Evolutionary conservation across 2,329 filamentous ascomycete species (phyloP).

Genomic region (Sphaerulina vaccinii): DNA sequence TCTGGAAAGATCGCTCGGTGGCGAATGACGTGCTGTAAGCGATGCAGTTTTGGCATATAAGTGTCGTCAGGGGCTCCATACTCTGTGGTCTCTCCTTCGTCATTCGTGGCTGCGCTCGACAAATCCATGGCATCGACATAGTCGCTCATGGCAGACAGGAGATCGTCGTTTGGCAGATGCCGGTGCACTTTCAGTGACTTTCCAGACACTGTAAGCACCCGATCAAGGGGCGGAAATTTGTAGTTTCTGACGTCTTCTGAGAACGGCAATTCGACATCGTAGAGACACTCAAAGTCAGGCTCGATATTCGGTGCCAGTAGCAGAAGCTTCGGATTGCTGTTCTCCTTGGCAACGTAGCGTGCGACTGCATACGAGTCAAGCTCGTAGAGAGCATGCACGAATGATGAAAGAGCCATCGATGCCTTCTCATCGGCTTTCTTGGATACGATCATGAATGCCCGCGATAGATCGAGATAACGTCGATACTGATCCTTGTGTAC

Average conservation of each 20-base stretch:
- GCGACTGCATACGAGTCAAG: slow-evolving; percentile 83
- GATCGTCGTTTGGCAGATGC: slow-evolving; percentile 71
- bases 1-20: slow-evolving; percentile 75
- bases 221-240: slow-evolving; percentile 85
- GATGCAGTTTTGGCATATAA: slow-evolving; percentile 83
- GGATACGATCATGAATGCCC: slow-evolving; percentile 72
- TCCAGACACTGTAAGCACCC: slow-evolving; percentile 82
- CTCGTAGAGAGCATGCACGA: slow-evolving; percentile 84
- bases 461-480: slow-evolving; percentile 81
- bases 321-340: slow-evolving; percentile 72
- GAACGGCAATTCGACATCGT: slow-evolving; percentile 89
- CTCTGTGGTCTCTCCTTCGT: slow-evolving; percentile 66
- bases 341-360: slow-evolving; percentile 79
- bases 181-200: slow-evolving; percentile 77
- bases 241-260: slow-evolving; percentile 90
- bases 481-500: slow-evolving; percentile 69
- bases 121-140: slow-evolving; percentile 95
- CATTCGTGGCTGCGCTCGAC: slow-evolving; percentile 66
- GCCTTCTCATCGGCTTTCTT: slow-evolving; percentile 78
- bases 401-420: slow-evolving; percentile 78
- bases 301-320: slow-evolving; percentile 80
- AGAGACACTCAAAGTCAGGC: slow-evolving; percentile 75
- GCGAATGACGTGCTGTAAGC: slow-evolving; percentile 80
- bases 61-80: slow-evolving; percentile 77
- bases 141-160: slow-evolving; percentile 79